phyloP scores from a whole-genome alignment of 345 rosid genomes.

The Populus alba region DNA sequence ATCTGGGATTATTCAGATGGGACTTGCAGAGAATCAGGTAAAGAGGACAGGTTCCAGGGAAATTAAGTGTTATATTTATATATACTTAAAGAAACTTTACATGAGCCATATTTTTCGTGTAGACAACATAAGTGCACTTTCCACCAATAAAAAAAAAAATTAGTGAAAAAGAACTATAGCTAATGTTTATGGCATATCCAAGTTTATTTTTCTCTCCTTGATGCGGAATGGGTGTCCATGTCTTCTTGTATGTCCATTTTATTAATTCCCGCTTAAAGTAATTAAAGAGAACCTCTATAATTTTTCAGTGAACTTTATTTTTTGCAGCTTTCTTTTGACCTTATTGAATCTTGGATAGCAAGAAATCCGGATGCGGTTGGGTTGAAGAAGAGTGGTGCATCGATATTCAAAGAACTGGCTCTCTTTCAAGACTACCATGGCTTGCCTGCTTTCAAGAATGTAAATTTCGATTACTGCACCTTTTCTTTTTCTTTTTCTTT shows the following conservation, averaged over 20 bases:
- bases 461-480: background rate
- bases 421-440: constrained; percentile 39
- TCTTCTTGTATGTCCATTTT: no score
- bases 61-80: no score
- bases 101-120: no score
- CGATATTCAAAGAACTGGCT: constrained; percentile 25
- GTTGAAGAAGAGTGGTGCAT: constrained; percentile 18
- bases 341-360: constrained; percentile 23
- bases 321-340: constrained; percentile 32
- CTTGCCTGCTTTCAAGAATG: constrained; percentile 30
- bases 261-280: no score
- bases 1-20: constrained; percentile 40
- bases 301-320: background rate
- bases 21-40: constrained; percentile 43
- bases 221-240: no score
- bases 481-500: background rate
- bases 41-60: no score
- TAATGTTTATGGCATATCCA: background rate
- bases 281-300: background rate
- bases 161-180: background rate
- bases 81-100: no score
- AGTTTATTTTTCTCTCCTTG: background rate
- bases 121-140: no score
- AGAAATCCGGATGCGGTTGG: constrained; percentile 8
- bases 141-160: no score